Evolutionary conservation across 768 basidiomycete genomes (phyloP), one percentile per base, ranked within the genome.

Genomic region (Fomitopsis serialis): DNA sequence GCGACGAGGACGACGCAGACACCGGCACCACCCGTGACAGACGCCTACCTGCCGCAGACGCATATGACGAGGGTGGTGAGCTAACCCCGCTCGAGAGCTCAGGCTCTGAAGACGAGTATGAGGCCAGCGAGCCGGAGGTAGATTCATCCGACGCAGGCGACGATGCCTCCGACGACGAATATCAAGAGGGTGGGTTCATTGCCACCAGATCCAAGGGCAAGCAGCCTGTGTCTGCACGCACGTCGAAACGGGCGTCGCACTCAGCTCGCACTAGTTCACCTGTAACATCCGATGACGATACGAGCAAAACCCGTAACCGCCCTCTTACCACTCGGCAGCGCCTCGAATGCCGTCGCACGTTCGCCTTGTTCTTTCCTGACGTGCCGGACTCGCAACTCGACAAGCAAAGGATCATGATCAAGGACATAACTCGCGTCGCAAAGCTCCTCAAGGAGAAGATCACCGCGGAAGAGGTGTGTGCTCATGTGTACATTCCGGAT

Each of bases 321-420:
- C 45, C 42, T n/a, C 66, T 85, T 48, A 83, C 78, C 10, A 61
- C 71, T 10, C 73, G 78, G 9, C 86, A 90, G 64, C 72, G 70
- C 45, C 67, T 76, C 47, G 73, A 74, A 17, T 81, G 80, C 53
- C 72, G 82, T 17, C 72, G 75, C 32, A 74, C 87, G 12, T 93
- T 86, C 61, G 71, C 81, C 4, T 71, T 92, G 42, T 92, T 93
- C 71, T 92, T 93, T 65, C 84, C 86, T 27, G 72, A 74, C 15
- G 68, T 77, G 12, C 27, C 72, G 0, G 66, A 73, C n/a, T 59
- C 67, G 1, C 78, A 79, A 11, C 64, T 89, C 3, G 66, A 73
- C 12, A 61, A 63, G 21, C 79, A 83, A 60, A 77, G 72, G 52
- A 79, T 92, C 43, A 79, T 74, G 72, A 77, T 90, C 58, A 78